Evolutionary conservation across 2,329 filamentous ascomycete genomes (phyloP).

Genomic region (Westerdykella sp.): DNA sequence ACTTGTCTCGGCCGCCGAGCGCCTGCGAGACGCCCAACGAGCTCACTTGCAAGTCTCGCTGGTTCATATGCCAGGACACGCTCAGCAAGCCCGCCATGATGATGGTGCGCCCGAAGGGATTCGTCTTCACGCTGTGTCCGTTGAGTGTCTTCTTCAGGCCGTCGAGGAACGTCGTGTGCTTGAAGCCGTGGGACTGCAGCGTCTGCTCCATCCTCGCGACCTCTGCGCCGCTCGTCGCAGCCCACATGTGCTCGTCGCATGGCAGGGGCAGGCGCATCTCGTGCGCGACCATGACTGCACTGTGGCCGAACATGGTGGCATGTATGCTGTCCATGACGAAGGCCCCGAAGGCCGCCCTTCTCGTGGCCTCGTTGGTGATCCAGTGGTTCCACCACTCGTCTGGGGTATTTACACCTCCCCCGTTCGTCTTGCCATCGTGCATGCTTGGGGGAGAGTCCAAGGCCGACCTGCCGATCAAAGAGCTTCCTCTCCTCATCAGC

Average conservation of each 20-base stretch:
- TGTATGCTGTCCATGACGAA: slow-evolving; percentile 95
- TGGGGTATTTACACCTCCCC: slow-evolving; percentile 58
- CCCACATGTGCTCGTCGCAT: slow-evolving; percentile 90
- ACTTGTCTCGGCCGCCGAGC: slow-evolving; percentile 82
- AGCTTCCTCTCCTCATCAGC: slow-evolving; percentile 88
- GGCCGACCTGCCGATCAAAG: slow-evolving; percentile 77
- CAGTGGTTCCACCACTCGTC: slow-evolving; percentile 95
- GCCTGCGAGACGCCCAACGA: slow-evolving; percentile 74
- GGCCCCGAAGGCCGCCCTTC: slow-evolving; percentile 83
- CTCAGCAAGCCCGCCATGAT: slow-evolving; percentile 91
- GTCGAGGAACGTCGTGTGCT: slow-evolving; percentile 81
- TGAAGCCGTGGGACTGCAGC: slow-evolving; percentile 72
- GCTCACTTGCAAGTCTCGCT: slow-evolving; percentile 86
- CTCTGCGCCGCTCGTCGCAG: slow-evolving; percentile 78
- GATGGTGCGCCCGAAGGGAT: slow-evolving; percentile 86
- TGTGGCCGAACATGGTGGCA: slow-evolving; percentile 96
- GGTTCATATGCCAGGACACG: slow-evolving; percentile 96
- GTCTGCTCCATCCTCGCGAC: slow-evolving; percentile 78
- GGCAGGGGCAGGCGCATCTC: slow-evolving; percentile 88
- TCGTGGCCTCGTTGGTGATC: slow-evolving; percentile 89
- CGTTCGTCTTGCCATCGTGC: slow-evolving; percentile 53
- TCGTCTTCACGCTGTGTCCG: slow-evolving; percentile 78
- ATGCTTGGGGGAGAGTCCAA: slow-evolving; percentile 76
- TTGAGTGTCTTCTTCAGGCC: slow-evolving; percentile 85
- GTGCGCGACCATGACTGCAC: slow-evolving; percentile 92